Base-by-base conservation (phyloP, 2,329 filamentous ascomycete species). In the Emergomyces pasteurianus region DNA sequence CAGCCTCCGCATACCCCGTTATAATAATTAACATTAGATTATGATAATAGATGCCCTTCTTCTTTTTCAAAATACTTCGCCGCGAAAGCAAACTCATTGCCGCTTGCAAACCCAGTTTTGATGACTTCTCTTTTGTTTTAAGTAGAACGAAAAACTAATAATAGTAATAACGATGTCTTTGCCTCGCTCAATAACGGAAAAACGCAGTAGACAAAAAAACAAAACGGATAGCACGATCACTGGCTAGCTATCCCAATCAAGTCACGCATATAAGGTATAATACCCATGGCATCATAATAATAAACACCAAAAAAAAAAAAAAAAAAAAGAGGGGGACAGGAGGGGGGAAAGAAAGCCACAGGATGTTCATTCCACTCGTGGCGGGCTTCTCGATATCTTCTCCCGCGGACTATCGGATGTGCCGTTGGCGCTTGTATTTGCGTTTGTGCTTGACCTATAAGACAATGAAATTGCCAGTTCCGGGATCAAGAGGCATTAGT, bases 381-480 rank as follows among this genome's bases (percentile, higher is more conserved):
- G 58, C 47, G 58, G 58, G 49, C 64, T 67, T 59, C 61, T 65
- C 16, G 65, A 67, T 60, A 65, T 68, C 47, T 50, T 50, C 23
- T 50, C 47, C 16, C 47, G 47, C n/a, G 10, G 43, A 21, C 9
- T 46, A 31, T 50, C 47, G 23, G 47, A 8, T 31, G 47, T n/a
- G n/a, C 47, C 47, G 47, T 50, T n/a, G 26, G 47, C 31, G 47
- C 12, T 23, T 46, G 21, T 23, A 46, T 21, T 50, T 18, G 23
- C 0, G 18, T 50, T 50, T 31, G 26, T 16, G 14, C 47, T 50
- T 28, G 18, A 50, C 47, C 47, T 50, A 31, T 46, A 23, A 46
- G 14, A 46, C 9, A 46, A 46, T 8, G 23, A 8, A 46, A 46
- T 46, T 36, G 43, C 10, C 42, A 3, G 14, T 31, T 28, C 47